phyloP scores from a whole-genome alignment of 2,329 filamentous ascomycete genomes.

The Scorias spongiosa region DNA sequence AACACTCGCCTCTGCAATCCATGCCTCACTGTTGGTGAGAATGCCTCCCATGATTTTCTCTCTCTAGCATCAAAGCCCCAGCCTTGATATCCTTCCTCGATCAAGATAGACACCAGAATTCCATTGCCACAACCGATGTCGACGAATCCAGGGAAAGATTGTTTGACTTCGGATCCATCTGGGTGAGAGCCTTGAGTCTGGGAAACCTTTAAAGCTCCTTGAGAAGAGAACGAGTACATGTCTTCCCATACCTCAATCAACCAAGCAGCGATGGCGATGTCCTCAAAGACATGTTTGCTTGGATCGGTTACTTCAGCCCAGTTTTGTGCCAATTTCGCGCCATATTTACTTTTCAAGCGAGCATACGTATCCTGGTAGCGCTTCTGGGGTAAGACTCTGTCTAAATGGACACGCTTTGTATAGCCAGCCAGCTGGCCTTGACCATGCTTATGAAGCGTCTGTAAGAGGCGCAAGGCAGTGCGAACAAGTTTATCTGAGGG shows the following conservation, averaged over 20 bases:
- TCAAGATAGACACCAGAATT: slow-evolving; percentile 68
- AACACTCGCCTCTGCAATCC: slow-evolving; percentile 45
- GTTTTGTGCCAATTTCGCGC: slow-evolving; percentile 48
- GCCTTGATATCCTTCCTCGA: slow-evolving; percentile 64
- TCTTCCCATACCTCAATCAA: slow-evolving; percentile 79
- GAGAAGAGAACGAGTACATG: slow-evolving; percentile 45
- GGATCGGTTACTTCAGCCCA: slow-evolving; percentile 87
- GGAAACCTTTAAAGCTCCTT: not conserved
- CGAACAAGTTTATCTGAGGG: slow-evolving; percentile 34
- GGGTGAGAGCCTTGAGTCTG: slow-evolving; percentile 3
- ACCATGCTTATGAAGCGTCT: slow-evolving; percentile 58
- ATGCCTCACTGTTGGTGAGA: slow-evolving; percentile 36
- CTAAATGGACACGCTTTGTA: slow-evolving; percentile 70
- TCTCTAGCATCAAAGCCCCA: slow-evolving; percentile 86
- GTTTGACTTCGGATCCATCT: slow-evolving; percentile 3
- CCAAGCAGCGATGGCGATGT: slow-evolving; percentile 80
- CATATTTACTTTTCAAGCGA: slow-evolving; percentile 64
- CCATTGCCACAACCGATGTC: slow-evolving; percentile 96
- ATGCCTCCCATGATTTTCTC: slow-evolving; percentile 71
- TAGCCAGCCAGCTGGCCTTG: slow-evolving; percentile 51
- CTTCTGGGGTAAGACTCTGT: slow-evolving; percentile 62
- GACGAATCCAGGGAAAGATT: slow-evolving; percentile 69
- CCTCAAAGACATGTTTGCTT: slow-evolving; percentile 87
- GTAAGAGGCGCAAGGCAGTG: slow-evolving; percentile 53
- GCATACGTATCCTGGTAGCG: slow-evolving; percentile 71